Evolutionary conservation across 805 yeast genomes (phyloP).

Genomic region (Barnettozyma sp.): DNA sequence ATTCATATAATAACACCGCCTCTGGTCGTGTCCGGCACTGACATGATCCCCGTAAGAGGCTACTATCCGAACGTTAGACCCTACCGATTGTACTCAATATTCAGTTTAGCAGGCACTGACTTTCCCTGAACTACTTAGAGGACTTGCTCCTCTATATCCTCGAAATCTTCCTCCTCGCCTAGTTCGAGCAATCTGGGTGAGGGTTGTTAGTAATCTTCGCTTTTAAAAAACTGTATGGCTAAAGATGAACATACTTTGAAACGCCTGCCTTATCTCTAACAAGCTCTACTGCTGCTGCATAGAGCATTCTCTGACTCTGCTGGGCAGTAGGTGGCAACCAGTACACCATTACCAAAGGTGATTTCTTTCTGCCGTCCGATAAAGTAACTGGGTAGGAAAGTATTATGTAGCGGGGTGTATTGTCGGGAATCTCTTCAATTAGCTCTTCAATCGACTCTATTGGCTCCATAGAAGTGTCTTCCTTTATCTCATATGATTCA

Average conservation of each 20-base stretch:
- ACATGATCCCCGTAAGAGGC: too few species aligned
- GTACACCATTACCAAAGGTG: slow-evolving; percentile 75
- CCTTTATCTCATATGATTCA: slow-evolving; percentile 42
- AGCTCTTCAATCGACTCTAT: slow-evolving; percentile 52
- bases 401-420: slow-evolving; percentile 67
- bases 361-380: slow-evolving; percentile 63
- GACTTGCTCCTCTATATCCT: slow-evolving; percentile 39
- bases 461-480: slow-evolving; percentile 36
- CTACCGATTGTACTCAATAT: too few species aligned
- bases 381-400: slow-evolving; percentile 68
- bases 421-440: slow-evolving; percentile 74
- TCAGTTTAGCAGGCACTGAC: too few species aligned
- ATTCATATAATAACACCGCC: too few species aligned
- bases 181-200: slow-evolving; percentile 48
- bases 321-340: slow-evolving; percentile 87
- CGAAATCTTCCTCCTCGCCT: slow-evolving; percentile 66
- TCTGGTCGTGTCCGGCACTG: too few species aligned
- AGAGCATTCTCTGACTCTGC: slow-evolving; percentile 76
- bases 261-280: slow-evolving; percentile 52
- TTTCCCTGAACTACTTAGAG: slow-evolving; percentile 1
- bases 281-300: slow-evolving; percentile 84
- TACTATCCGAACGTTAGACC: too few species aligned
- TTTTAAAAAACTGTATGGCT: too few species aligned
- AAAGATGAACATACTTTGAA: slow-evolving; percentile 23
- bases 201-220: slow-evolving; percentile 21